Evolutionary conservation across 1,284 basidiomycete genomes (phyloP), one percentile per base, ranked within the genome.

Genomic region (Puccinia hordei): DNA sequence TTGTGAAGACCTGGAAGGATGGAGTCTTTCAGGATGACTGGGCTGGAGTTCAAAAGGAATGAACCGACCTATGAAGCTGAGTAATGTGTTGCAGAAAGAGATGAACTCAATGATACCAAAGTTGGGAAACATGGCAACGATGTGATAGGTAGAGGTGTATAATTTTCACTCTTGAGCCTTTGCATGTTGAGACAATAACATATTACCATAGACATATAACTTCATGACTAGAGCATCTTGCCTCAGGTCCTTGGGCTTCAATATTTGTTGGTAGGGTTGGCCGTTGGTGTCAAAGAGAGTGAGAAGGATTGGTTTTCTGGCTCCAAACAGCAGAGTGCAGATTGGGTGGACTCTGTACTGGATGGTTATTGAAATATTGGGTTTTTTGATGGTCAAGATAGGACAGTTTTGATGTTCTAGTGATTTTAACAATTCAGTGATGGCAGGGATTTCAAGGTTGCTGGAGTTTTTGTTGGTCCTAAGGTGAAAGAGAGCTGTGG

Each of bases 151-250:
- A 2, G n/a, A 12, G 9, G 27, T 59, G 9, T 15, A 3, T 19
- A 33, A 12, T 9, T 24, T n/a, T 9, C 12, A 5, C 10, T 22
- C 22, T 22, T 33, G 12, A 3, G 10, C 57, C 5, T 9, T 3
- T 15, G 57, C 5, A 59, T 59, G 57, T 27, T 24, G 12, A 3
- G 57, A 59, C 12, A 59, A 33, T 24, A 33, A 12, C 24, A 59
- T 27, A n/a, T 59, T 59, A 10, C 57, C 27, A 33, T 27, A 59
- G 3, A 3, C 3, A 59, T 59, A 3, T 10, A 59, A 22, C 30
- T 59, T 9, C 57, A 59, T 27, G 3, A 59, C 27, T n/a, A 59
- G 57, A 27, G 57, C 57, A 59, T 59, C 57, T 59, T 59, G 57
- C 30, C 57, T 3, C 3, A 59, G 57, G n/a, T 59, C 57, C 22